A percentile compares a stretch with the other conserved stretches of the same genome.
These are phyloP conservation scores for Dalbergia oliveri DNA, from an alignment of 306 rosid species.

Conservation along the genomic window DNA sequence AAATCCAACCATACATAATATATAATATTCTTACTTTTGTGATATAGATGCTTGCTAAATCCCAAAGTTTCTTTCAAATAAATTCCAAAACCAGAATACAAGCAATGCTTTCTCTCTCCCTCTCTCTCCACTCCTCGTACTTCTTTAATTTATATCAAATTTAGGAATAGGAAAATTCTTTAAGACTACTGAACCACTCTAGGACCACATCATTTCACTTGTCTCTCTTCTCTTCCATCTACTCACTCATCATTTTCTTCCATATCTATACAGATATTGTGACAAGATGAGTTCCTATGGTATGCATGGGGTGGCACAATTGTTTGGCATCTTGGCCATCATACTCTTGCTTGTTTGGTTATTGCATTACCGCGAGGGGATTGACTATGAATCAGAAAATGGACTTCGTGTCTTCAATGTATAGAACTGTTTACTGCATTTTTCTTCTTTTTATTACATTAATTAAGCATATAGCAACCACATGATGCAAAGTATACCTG, in stretches of 20 bases:
- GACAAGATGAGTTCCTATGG: conserved; percentile 47
- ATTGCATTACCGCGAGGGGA: conserved; percentile 78
- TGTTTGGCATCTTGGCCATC: conserved; percentile 76
- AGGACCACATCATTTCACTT: not conserved
- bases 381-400: conserved; percentile 68
- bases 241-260: not conserved
- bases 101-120: conserved; percentile 53
- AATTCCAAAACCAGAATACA: conserved; percentile 78
- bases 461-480: not conserved
- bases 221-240: not conserved
- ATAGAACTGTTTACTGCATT: conserved; percentile 4
- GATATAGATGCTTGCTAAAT: conserved; percentile 52
- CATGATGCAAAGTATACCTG: not conserved
- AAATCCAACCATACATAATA: too few species aligned
- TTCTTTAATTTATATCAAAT: too few species aligned
- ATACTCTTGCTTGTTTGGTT: conserved; percentile 86
- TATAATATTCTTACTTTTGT: not conserved
- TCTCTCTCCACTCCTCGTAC: too few species aligned
- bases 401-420: conserved; percentile 71
- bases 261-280: conserved; percentile 6
- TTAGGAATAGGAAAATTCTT: not conserved
- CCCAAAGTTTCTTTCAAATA: conserved; percentile 54
- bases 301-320: conserved; percentile 65
- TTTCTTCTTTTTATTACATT: not conserved
- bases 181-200: conserved; percentile 34